Conservation (phyloP, 768 basidiomycete species). For the Phallus indusiatus region DNA sequence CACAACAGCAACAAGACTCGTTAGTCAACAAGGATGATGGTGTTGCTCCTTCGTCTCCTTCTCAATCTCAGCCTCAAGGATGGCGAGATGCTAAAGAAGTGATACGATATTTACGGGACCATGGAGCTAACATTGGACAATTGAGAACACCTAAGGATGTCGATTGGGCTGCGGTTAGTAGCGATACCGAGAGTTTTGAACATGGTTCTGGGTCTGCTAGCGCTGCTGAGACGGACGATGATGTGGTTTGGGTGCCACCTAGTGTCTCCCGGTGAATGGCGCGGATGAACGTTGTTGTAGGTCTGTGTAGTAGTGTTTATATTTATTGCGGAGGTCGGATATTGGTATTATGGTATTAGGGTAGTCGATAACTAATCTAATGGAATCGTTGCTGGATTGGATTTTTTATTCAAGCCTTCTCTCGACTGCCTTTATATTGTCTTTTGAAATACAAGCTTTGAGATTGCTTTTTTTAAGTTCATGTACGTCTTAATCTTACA, state of each 20-base stretch:
- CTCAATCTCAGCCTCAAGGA: slow-evolving; percentile 30
- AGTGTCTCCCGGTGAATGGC: background rate
- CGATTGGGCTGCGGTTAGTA: slow-evolving; percentile 64
- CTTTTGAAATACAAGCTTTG: no score
- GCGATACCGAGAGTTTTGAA: slow-evolving; percentile 39
- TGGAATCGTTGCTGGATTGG: no score
- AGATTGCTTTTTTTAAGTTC: no score
- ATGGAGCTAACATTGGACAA: slow-evolving; percentile 62
- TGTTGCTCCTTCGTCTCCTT: slow-evolving; percentile 15
- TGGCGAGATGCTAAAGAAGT: slow-evolving; percentile 68
- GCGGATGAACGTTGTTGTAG: background rate
- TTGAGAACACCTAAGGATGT: slow-evolving; percentile 38
- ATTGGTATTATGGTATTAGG: no score
- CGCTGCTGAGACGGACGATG: slow-evolving; percentile 16
- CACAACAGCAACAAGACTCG: slow-evolving; percentile 2
- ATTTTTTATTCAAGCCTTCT: no score
- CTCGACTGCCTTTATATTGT: no score
- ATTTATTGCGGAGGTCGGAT: background rate
- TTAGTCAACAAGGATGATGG: slow-evolving; percentile 18
- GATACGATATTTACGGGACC: slow-evolving; percentile 51
- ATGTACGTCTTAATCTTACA: no score
- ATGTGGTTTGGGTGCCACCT: slow-evolving; percentile 23
- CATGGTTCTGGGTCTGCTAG: slow-evolving; percentile 16
- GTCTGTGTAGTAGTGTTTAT: background rate
- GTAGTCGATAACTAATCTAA: no score